Evolutionary conservation across 495 filamentous ascomycete genomes (phyloP).

Genomic region (Penicillium angulare): DNA sequence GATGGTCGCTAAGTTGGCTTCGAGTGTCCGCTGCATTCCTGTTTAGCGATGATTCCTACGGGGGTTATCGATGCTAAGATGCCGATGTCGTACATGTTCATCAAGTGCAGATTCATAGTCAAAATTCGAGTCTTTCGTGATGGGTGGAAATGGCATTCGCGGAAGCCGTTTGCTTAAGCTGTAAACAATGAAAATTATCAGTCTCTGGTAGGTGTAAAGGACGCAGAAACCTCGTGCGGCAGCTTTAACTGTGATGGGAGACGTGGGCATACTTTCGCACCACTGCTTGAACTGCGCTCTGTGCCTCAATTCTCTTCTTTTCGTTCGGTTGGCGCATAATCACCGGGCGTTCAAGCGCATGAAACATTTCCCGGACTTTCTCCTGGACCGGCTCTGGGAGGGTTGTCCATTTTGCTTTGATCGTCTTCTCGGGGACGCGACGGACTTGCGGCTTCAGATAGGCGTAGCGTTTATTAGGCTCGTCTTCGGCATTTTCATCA

Average conservation of each 20-base stretch:
- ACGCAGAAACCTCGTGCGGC: slow-evolving; percentile 5
- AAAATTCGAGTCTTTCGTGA: slow-evolving; percentile 55
- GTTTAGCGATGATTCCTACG: slow-evolving; percentile 7
- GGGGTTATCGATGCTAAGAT: background rate
- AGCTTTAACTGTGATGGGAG: no score
- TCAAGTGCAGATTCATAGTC: slow-evolving; percentile 59
- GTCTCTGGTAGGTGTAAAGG: background rate
- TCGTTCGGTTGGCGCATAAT: slow-evolving; percentile 54
- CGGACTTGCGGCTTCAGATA: slow-evolving; percentile 50
- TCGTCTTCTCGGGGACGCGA: slow-evolving; percentile 53
- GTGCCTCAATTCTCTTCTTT: slow-evolving; percentile 54
- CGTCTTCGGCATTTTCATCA: slow-evolving; percentile 17
- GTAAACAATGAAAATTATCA: slow-evolving; percentile 1
- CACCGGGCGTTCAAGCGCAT: slow-evolving; percentile 53
- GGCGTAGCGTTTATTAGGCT: slow-evolving; percentile 35
- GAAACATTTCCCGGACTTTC: slow-evolving; percentile 52
- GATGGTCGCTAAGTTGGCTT: slow-evolving; percentile 50
- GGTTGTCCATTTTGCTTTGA: slow-evolving; percentile 59
- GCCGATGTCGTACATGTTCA: slow-evolving; percentile 49
- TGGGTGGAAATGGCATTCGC: slow-evolving; percentile 59
- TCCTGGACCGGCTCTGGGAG: slow-evolving; percentile 51
- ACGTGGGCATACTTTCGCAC: slow-evolving; percentile 40
- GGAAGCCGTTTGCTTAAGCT: slow-evolving; percentile 51
- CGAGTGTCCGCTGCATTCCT: slow-evolving; percentile 47
- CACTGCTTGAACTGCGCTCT: slow-evolving; percentile 49